phyloP scores from a whole-genome alignment of 2,329 filamentous ascomycete genomes.

The Ascocoryne sarcoides region DNA sequence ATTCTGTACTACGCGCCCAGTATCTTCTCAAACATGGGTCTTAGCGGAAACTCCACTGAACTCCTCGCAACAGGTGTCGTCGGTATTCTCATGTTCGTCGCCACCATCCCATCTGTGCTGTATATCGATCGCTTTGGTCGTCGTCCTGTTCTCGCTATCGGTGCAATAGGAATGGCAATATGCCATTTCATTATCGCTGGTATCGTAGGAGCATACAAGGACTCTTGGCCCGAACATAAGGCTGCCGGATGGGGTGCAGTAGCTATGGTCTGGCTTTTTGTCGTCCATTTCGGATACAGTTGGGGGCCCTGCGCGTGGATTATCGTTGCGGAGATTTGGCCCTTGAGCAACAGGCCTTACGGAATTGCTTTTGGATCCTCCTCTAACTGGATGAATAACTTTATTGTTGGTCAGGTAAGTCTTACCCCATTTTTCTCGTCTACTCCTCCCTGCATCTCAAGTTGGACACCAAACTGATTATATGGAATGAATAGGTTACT shows the following conservation, averaged over 20 bases:
- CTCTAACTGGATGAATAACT: conserved; percentile 55
- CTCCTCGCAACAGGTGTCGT: conserved; percentile 64
- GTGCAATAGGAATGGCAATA: conserved; percentile 57
- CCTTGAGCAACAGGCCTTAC: conserved; percentile 59
- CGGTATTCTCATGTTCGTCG: conserved; percentile 61
- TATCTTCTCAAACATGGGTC: conserved; percentile 39
- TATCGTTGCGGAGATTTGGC: conserved; percentile 67
- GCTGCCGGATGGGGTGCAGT: conserved; percentile 62
- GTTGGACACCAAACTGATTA: no score
- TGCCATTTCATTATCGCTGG: conserved; percentile 66
- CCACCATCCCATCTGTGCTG: conserved; percentile 57
- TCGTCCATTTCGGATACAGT: conserved; percentile 65
- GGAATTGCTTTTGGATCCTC: conserved; percentile 61
- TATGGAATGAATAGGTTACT: not conserved
- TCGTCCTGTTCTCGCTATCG: conserved; percentile 52
- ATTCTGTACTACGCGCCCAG: conserved; percentile 37
- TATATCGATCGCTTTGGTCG: conserved; percentile 57
- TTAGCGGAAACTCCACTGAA: conserved; percentile 38
- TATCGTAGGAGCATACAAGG: conserved; percentile 56
- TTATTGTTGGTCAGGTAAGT: conserved; percentile 48
- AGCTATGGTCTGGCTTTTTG: conserved; percentile 64
- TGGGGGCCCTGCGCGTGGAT: conserved; percentile 73
- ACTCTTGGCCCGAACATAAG: conserved; percentile 45
- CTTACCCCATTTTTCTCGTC: conserved; percentile 41
- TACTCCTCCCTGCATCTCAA: no score